These are phyloP conservation scores for Tricholomella constricta DNA, from an alignment of 768 basidiomycete genomes.

Conservation along the genomic window DNA sequence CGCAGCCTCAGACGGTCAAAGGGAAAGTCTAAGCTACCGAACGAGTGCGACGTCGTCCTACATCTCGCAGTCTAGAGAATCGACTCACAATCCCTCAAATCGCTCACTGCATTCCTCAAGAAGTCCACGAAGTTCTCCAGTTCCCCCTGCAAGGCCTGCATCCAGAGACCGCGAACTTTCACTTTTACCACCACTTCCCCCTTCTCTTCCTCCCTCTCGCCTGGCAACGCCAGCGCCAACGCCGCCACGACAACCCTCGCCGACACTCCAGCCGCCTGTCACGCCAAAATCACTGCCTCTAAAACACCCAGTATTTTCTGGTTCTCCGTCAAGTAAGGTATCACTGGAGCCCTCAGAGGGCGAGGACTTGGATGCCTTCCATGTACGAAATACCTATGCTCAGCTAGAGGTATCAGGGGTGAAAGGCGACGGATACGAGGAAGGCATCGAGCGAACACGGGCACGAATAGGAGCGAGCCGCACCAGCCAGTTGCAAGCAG, in stretches of 20 bases:
- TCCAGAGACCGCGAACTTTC: slow-evolving; percentile 24
- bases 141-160: slow-evolving; percentile 17
- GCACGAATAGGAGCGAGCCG: slow-evolving; percentile 61
- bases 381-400: slow-evolving; percentile 86
- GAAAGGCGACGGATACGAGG: slow-evolving; percentile 91
- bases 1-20: slow-evolving; percentile 34
- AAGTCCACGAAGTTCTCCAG: slow-evolving; percentile 30
- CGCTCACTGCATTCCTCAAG: slow-evolving; percentile 35
- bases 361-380: slow-evolving; percentile 81
- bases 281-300: slow-evolving; percentile 32
- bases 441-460: slow-evolving; percentile 91
- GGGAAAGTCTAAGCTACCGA: slow-evolving; percentile 30
- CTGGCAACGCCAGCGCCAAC: slow-evolving; percentile 31
- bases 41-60: slow-evolving; percentile 36
- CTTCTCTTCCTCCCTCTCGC: slow-evolving; percentile 24
- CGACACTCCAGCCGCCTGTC: slow-evolving; percentile 18
- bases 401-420: slow-evolving; percentile 90
- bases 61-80: slow-evolving; percentile 26
- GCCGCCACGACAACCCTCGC: slow-evolving; percentile 23
- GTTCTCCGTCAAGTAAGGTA: slow-evolving; percentile 46
- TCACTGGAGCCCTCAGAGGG: slow-evolving; percentile 75
- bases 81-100: slow-evolving; percentile 28
- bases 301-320: slow-evolving; percentile 36
- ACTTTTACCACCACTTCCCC: slow-evolving; percentile 38
- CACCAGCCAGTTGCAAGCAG: slow-evolving; percentile 60